phyloP scores from a whole-genome alignment of 148 eudicot species.

The Limonium bicolor region DNA sequence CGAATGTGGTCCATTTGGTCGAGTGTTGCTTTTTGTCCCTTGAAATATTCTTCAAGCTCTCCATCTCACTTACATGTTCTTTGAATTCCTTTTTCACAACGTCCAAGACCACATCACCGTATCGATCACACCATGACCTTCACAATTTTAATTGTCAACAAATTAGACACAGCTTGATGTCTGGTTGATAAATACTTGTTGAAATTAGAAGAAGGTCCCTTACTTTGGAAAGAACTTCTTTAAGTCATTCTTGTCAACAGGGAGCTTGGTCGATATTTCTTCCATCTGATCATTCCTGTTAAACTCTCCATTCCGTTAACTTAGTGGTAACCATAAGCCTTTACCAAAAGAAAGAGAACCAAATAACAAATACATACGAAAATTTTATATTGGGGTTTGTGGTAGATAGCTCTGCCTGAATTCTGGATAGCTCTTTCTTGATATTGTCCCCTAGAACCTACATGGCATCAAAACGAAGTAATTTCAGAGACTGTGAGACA shows the following conservation, averaged over 20 bases:
- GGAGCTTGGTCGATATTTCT: constrained; percentile 66
- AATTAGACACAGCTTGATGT: too few species aligned
- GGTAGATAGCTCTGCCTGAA: constrained; percentile 39
- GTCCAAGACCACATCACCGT: constrained; percentile 50
- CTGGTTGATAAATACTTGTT: too few species aligned
- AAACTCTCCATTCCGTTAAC: not conserved
- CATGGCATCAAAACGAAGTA: not conserved
- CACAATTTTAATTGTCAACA: not conserved
- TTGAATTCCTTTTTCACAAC: constrained; percentile 64
- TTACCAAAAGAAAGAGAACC: not conserved
- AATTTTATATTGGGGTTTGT: constrained; percentile 29
- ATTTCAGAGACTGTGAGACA: too few species aligned
- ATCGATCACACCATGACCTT: constrained; percentile 64
- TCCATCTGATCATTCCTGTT: constrained; percentile 72
- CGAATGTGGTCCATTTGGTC: constrained; percentile 65
- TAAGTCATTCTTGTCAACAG: constrained; percentile 63
- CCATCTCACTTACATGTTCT: constrained; percentile 49
- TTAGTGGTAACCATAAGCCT: too few species aligned
- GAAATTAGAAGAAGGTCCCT: too few species aligned
- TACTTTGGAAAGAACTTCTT: constrained; percentile 61
- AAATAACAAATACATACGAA: constrained; percentile 34
- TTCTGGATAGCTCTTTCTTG: constrained; percentile 53
- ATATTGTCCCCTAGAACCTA: constrained; percentile 66
- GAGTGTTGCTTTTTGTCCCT: constrained; percentile 29
- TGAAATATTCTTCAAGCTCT: constrained; percentile 12